Conservation (phyloP, 225 moss, liverwort and hornwort species). For the Bryoerythrophyllum caledonicum region DNA sequence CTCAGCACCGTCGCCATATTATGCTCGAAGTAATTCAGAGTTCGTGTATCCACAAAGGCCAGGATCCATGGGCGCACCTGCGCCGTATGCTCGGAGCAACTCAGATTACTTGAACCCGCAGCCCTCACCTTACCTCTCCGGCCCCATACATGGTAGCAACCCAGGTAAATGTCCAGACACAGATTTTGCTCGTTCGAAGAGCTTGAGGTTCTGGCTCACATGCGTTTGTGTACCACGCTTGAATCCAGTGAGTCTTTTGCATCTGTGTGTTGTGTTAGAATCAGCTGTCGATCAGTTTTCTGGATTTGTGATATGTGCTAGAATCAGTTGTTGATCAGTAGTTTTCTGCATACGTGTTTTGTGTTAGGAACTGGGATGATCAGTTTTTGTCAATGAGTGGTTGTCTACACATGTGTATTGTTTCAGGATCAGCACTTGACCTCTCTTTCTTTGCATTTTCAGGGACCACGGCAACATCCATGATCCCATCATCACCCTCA, state of each 20-base stretch:
- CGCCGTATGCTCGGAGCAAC: constrained; percentile 12
- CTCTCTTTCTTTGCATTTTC: constrained; percentile 4
- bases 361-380: too few relatives aligned
- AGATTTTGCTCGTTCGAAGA: neutral
- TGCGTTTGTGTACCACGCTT: neutral
- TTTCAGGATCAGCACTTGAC: neutral
- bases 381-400: neutral
- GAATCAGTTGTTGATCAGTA: too few relatives aligned
- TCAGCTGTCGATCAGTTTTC: too few relatives aligned
- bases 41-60: neutral
- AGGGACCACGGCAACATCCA: constrained; percentile 7
- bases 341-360: too few relatives aligned
- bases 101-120: constrained; percentile 24
- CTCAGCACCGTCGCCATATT: constrained; percentile 25
- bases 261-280: too few relatives aligned
- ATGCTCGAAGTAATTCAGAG: constrained; percentile 19
- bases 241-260: neutral
- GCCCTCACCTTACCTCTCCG: constrained; percentile 15
- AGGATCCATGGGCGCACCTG: constrained; percentile 19
- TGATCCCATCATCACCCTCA: constrained; percentile 18
- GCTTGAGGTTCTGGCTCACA: neutral
- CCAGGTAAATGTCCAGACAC: constrained; percentile 24
- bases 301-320: too few relatives aligned
- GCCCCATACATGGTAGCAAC: constrained; percentile 19
- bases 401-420: too few relatives aligned